Evolutionary conservation across 169 alveolate species (phyloP).

Genomic region (Toxoplasma gondii): DNA sequence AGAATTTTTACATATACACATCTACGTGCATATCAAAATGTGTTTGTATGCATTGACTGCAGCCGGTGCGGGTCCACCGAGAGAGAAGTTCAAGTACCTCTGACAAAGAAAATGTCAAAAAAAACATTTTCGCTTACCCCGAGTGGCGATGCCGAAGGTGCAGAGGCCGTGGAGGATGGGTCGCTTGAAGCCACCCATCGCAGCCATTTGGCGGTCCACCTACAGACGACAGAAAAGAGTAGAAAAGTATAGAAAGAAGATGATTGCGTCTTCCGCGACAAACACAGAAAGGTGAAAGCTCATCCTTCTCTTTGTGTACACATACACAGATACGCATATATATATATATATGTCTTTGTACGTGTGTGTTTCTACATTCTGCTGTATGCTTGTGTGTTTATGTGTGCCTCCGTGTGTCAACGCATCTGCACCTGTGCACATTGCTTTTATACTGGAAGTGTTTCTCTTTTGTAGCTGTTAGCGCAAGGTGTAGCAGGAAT

Average conservation of each 20-base stretch:
- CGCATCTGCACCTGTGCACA: too few relatives aligned
- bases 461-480: too few relatives aligned
- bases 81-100: not conserved
- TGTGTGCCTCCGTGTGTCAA: too few relatives aligned
- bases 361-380: too few relatives aligned
- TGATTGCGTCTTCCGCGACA: not conserved
- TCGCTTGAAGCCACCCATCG: slow-evolving; percentile 81
- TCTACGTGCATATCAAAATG: not conserved
- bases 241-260: not conserved
- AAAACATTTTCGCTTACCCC: slow-evolving; percentile 63
- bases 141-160: slow-evolving; percentile 80
- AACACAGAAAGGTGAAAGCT: not conserved
- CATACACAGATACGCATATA: not conserved
- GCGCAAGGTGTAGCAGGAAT: too few relatives aligned
- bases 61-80: not conserved
- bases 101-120: too few relatives aligned
- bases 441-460: too few relatives aligned
- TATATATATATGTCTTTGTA: not conserved
- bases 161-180: slow-evolving; percentile 90
- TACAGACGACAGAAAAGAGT: not conserved
- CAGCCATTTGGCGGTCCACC: slow-evolving; percentile 79
- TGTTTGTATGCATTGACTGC: not conserved
- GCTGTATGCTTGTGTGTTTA: too few relatives aligned
- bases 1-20: not conserved
- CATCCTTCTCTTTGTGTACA: too few relatives aligned